These are phyloP conservation scores for Naumovozyma castellii DNA, from an alignment of 805 yeast species.

Conservation along the genomic window DNA sequence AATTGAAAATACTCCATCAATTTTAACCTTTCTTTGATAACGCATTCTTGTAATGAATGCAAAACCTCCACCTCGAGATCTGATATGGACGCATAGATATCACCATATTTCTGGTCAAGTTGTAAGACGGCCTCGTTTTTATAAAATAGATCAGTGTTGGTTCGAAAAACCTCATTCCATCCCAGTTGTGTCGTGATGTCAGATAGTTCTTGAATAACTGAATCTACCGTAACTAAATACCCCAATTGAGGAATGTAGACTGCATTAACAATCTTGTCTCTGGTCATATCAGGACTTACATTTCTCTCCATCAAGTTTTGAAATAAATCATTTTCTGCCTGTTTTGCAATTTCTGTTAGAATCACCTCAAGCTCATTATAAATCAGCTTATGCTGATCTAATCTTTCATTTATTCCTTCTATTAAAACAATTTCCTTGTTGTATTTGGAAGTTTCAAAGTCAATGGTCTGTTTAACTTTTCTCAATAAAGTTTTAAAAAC, in stretches of 20 bases:
- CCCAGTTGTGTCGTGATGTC: constrained; percentile 1
- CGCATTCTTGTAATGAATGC: constrained; percentile 23
- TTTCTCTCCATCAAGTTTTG: constrained; percentile 10
- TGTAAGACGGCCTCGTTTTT: constrained; percentile 27
- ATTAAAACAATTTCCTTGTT: constrained; percentile 22
- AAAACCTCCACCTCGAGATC: constrained; percentile 36
- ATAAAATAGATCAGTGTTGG: constrained; percentile 31
- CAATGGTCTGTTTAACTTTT: constrained; percentile 27
- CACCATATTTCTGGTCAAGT: constrained; percentile 35
- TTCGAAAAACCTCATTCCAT: constrained; percentile 34
- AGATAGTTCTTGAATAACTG: constrained; percentile 1
- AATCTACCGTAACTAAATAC: constrained; percentile 29
- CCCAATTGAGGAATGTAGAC: constrained; percentile 41
- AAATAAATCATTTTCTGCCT: constrained; percentile 5
- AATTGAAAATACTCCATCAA: constrained; percentile 15
- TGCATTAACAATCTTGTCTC: constrained; percentile 21
- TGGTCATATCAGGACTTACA: constrained; percentile 4
- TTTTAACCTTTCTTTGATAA: constrained; percentile 7
- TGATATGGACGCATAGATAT: constrained; percentile 33
- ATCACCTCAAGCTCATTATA: constrained; percentile 30
- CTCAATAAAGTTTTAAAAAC: constrained; percentile 7
- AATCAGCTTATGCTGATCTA: constrained; percentile 21
- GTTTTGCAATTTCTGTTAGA: constrained; percentile 17
- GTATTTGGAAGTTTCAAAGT: constrained; percentile 30
- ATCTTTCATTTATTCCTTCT: constrained; percentile 24